A percentile compares a stretch with the other conserved stretches of the same genome.
Conservation (phyloP, 1,284 basidiomycete genomes). For the Ustilago tritici region DNA sequence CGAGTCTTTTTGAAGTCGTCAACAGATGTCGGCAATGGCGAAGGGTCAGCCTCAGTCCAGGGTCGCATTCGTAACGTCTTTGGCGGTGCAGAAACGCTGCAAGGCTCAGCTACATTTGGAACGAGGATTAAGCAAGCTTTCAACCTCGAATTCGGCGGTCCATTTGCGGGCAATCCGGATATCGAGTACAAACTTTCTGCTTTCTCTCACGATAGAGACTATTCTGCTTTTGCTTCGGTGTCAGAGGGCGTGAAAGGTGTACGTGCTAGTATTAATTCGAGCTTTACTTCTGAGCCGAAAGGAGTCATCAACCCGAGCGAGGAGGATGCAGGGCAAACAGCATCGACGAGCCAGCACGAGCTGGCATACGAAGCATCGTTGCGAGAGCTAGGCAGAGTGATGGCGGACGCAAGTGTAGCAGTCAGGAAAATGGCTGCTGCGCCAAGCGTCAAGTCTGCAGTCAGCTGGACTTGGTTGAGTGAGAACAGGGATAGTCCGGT, state of each 20-base stretch:
- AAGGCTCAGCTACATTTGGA: conserved; percentile 85
- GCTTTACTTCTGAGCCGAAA: conserved; percentile 15
- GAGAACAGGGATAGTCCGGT: conserved; percentile 84
- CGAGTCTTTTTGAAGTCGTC: conserved; percentile 84
- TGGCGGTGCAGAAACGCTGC: conserved; percentile 89
- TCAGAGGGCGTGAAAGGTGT: conserved; percentile 78
- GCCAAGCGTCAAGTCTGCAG: conserved; percentile 78
- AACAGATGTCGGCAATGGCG: conserved; percentile 93
- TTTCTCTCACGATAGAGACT: conserved; percentile 78
- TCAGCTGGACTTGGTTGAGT: conserved; percentile 81
- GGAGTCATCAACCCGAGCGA: conserved; percentile 33
- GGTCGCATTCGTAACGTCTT: conserved; percentile 77
- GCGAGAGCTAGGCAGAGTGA: conserved; percentile 52
- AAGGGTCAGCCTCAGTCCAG: conserved; percentile 76
- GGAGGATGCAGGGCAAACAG: conserved; percentile 25
- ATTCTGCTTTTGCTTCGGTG: conserved; percentile 78
- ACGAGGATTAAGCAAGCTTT: conserved; percentile 89
- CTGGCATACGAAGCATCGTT: conserved; percentile 62
- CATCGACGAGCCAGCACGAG: conserved; percentile 52
- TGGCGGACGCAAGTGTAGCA: conserved; percentile 53
- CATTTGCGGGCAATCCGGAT: conserved; percentile 72
- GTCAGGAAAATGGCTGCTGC: conserved; percentile 28
- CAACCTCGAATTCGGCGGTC: conserved; percentile 59
- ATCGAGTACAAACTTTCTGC: conserved; percentile 76
- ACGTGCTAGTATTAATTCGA: conserved; percentile 77